Conservation (phyloP, 768 basidiomycete genomes). For the Auricularia cornea region DNA sequence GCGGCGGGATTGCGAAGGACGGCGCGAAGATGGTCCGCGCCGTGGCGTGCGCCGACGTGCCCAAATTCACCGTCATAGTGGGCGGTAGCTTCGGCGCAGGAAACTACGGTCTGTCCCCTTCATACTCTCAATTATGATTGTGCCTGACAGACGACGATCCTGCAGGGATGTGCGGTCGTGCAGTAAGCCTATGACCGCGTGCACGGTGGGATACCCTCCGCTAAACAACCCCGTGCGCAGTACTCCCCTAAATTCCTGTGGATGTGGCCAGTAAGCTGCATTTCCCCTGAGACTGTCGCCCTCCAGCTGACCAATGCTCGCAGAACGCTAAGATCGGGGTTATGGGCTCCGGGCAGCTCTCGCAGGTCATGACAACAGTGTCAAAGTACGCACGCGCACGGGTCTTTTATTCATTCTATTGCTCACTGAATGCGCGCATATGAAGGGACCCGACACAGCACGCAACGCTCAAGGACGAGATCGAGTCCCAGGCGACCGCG, state of each 20-base stretch:
- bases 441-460: constrained; percentile 74
- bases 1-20: constrained; percentile 91
- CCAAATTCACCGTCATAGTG: constrained; percentile 87
- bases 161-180: constrained; percentile 84
- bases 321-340: constrained; percentile 90
- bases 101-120: constrained; percentile 64
- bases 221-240: constrained; percentile 27
- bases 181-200: constrained; percentile 47
- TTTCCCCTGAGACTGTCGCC: constrained; percentile 1
- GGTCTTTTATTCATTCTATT: too few species aligned
- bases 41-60: constrained; percentile 88
- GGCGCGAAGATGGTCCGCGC: constrained; percentile 97
- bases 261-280: constrained; percentile 86
- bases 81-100: constrained; percentile 94
- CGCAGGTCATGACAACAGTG: constrained; percentile 86
- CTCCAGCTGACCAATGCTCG: background rate
- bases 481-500: constrained; percentile 83
- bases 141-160: constrained; percentile 5
- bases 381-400: constrained; percentile 59
- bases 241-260: constrained; percentile 93
- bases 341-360: constrained; percentile 91
- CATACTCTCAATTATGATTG: constrained; percentile 2
- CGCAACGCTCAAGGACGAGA: constrained; percentile 62
- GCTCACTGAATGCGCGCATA: too few species aligned
- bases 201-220: background rate